These are phyloP conservation scores for Xylaria longipes DNA, from an alignment of 495 filamentous ascomycete species.

Conservation along the genomic window DNA sequence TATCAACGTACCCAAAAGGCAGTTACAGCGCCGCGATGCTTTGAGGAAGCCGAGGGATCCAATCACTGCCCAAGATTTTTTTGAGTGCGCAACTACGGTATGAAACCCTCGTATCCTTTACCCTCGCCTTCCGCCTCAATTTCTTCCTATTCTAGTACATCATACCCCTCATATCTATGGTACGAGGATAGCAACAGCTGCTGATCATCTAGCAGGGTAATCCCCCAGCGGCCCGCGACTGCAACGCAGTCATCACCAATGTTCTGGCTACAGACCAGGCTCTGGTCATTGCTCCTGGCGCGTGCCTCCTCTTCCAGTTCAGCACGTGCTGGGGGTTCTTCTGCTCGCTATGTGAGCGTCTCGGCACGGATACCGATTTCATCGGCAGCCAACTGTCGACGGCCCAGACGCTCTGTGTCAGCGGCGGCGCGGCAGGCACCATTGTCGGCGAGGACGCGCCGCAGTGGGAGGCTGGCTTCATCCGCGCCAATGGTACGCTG, in stretches of 20 bases:
- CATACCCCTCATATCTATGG: background rate
- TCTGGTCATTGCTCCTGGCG: conserved; percentile 43
- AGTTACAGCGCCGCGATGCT: conserved; percentile 33
- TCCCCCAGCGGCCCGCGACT: conserved; percentile 40
- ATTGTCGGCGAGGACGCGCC: conserved; percentile 45
- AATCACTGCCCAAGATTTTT: conserved; percentile 41
- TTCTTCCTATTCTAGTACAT: background rate
- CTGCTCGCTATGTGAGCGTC: conserved; percentile 47
- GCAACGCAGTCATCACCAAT: conserved; percentile 43
- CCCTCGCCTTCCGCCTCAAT: background rate
- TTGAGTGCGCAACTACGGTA: conserved; percentile 48
- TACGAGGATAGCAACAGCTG: background rate
- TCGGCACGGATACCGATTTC: conserved; percentile 46
- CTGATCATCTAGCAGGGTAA: conserved; percentile 35
- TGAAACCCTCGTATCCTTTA: conserved; percentile 19
- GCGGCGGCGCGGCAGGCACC: conserved; percentile 45
- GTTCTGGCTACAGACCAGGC: conserved; percentile 41
- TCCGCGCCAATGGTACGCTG: conserved; percentile 38
- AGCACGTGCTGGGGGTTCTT: conserved; percentile 51
- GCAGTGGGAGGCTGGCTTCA: conserved; percentile 51
- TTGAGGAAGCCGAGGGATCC: conserved; percentile 28
- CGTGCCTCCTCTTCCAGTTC: conserved; percentile 47
- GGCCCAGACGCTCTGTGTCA: conserved; percentile 46
- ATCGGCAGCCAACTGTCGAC: conserved; percentile 48
- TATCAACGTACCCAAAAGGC: background rate